Conservation (phyloP, 1,284 basidiomycete species). For the Heterobasidion parviporum region DNA sequence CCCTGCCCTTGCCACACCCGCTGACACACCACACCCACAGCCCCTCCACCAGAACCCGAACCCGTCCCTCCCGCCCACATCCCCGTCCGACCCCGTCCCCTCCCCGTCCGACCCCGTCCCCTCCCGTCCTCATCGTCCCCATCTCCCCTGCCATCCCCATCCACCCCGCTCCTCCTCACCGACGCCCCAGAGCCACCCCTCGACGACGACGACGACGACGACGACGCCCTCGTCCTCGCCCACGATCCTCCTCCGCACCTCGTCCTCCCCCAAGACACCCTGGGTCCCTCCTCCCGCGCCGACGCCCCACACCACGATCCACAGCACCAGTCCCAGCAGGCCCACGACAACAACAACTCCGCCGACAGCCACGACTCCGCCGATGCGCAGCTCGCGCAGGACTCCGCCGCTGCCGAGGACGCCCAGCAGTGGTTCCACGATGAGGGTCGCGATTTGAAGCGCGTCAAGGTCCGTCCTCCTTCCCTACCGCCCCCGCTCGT, state of each 20-base stretch:
- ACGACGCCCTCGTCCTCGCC: background rate
- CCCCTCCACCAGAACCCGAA: background rate
- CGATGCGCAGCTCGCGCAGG: conserved; percentile 10
- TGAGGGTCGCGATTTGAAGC: conserved; percentile 29
- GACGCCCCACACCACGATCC: background rate
- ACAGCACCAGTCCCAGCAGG: background rate
- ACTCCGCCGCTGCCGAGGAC: conserved; percentile 16
- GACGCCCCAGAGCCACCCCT: background rate
- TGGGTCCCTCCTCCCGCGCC: background rate
- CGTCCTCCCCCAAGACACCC: too few species aligned
- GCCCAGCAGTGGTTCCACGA: conserved; percentile 23
- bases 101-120: too few species aligned
- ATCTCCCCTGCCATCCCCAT: background rate
- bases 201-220: background rate
- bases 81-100: too few species aligned
- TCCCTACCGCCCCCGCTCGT: background rate
- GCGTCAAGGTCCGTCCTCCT: conserved; percentile 22
- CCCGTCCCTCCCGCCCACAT: background rate
- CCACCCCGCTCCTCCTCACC: background rate
- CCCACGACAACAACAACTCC: background rate
- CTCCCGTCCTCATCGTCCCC: background rate
- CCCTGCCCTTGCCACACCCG: too few species aligned
- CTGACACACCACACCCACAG: background rate
- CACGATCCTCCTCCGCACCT: background rate
- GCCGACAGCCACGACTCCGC: too few species aligned